A percentile compares a stretch with the other conserved stretches of the same genome.
Evolutionary conservation across 768 basidiomycete genomes (phyloP).

Genomic region (Phaeolepiota aurea): DNA sequence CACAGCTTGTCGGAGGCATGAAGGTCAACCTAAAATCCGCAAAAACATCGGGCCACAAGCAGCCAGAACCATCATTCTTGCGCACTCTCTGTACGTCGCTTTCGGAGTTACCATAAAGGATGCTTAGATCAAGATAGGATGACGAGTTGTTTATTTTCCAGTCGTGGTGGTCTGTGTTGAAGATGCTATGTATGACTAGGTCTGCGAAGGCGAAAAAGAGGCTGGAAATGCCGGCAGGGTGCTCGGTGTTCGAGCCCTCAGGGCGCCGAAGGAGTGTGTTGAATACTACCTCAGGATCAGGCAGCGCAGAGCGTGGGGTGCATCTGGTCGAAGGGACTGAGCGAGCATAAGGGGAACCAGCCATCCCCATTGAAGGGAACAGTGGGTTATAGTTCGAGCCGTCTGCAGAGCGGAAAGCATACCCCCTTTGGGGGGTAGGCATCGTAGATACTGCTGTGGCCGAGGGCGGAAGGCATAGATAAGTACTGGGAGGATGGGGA

Average conservation of each 20-base stretch:
- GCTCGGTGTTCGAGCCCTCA: conserved; percentile 28
- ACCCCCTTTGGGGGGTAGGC: conserved; percentile 19
- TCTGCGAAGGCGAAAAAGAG: conserved; percentile 78
- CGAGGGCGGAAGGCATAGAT: conserved; percentile 11
- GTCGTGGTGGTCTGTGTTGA: conserved; percentile 45
- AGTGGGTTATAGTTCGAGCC: conserved; percentile 54
- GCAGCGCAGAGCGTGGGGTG: conserved; percentile 38
- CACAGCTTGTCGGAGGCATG: conserved; percentile 68
- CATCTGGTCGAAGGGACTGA: conserved; percentile 45
- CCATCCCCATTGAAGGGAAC: conserved; percentile 47
- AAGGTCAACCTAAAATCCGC: conserved; percentile 55
- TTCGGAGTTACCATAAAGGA: conserved; percentile 60
- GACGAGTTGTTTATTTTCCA: conserved; percentile 52
- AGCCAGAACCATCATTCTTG: conserved; percentile 57
- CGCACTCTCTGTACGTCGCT: conserved; percentile 41
- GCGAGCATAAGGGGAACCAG: conserved; percentile 60
- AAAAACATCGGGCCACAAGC: conserved; percentile 61
- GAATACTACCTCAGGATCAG: conserved; percentile 62
- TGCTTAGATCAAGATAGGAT: conserved; percentile 71
- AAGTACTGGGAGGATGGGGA: conserved; percentile 45
- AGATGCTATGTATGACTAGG: conserved; percentile 66
- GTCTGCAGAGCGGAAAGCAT: conserved; percentile 51
- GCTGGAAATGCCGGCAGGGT: conserved; percentile 64
- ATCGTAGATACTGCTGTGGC: conserved; percentile 6
- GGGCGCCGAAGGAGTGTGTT: conserved; percentile 55